Conservation (phyloP, 371 early-diverging fungal genomes). For the Saksenaea oblongispora region DNA sequence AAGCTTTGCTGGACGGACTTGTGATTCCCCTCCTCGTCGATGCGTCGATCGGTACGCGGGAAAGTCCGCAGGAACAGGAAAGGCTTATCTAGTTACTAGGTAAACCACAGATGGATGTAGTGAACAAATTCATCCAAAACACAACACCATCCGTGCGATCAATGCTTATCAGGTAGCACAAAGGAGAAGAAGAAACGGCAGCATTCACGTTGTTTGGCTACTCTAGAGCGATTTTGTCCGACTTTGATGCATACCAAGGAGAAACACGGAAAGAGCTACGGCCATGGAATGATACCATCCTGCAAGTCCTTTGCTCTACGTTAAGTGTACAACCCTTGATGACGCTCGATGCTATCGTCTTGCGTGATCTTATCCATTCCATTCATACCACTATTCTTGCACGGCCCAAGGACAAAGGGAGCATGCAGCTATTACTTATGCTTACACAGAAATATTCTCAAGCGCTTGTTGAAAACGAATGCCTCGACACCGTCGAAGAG, state of each 20-base stretch:
- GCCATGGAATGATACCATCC: not conserved
- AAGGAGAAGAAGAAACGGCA: not conserved
- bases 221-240: not conserved
- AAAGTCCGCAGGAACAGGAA: not conserved
- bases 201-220: not conserved
- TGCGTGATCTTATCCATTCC: not conserved
- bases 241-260: not conserved
- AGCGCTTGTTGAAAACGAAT: not conserved
- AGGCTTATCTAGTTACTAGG: slow-evolving; percentile 7
- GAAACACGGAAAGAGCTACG: not conserved
- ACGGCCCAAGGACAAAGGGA: slow-evolving; percentile 4
- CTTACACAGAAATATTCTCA: slow-evolving; percentile 4
- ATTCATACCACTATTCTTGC: not conserved
- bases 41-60: not conserved
- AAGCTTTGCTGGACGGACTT: slow-evolving; percentile 13
- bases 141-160: not conserved
- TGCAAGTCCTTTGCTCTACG: not conserved
- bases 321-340: not conserved
- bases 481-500: not conserved
- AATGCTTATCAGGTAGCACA: not conserved
- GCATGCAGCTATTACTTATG: slow-evolving; percentile 7
- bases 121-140: slow-evolving; percentile 4
- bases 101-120: slow-evolving; percentile 16
- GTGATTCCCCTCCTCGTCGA: slow-evolving; percentile 11
- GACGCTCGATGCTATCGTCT: not conserved